A percentile compares a stretch with the other conserved stretches of the same genome.
Evolutionary conservation across 805 yeast genomes (phyloP).

Genomic region (Cyberlindnera saturnus): DNA sequence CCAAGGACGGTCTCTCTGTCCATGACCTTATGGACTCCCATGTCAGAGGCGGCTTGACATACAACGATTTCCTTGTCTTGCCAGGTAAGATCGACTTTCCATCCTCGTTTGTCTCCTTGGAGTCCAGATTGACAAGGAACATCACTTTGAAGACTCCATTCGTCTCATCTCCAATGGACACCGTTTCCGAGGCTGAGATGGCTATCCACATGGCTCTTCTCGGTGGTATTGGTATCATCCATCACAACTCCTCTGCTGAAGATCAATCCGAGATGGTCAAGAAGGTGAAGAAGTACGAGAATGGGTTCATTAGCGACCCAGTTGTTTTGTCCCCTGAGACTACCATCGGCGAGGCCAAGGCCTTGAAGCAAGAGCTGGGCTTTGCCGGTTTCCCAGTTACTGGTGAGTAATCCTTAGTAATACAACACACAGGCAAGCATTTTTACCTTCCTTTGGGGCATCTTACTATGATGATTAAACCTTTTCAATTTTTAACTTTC

Average conservation of each 20-base stretch:
- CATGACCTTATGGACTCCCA: slow-evolving; percentile 83
- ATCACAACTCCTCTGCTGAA: slow-evolving; percentile 93
- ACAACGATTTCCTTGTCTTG: slow-evolving; percentile 90
- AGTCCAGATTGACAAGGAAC: slow-evolving; percentile 84
- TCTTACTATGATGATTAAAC: slow-evolving; percentile 46
- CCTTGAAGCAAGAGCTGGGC: slow-evolving; percentile 66
- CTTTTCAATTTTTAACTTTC: slow-evolving; percentile 72
- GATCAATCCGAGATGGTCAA: slow-evolving; percentile 98
- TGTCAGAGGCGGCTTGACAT: slow-evolving; percentile 91
- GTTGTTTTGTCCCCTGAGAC: slow-evolving; percentile 71
- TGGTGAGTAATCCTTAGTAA: slow-evolving; percentile 61
- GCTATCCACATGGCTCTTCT: slow-evolving; percentile 97
- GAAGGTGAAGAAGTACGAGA: slow-evolving; percentile 94
- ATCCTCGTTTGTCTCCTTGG: slow-evolving; percentile 68
- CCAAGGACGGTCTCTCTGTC: slow-evolving; percentile 82
- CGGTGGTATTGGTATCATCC: slow-evolving; percentile 98
- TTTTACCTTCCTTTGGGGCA: neutral
- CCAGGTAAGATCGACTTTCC: slow-evolving; percentile 95
- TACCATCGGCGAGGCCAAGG: slow-evolving; percentile 78
- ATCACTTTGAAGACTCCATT: slow-evolving; percentile 91
- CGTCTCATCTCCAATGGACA: slow-evolving; percentile 98
- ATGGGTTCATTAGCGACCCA: slow-evolving; percentile 95
- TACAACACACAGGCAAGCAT: neutral
- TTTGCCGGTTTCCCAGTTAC: slow-evolving; percentile 99
- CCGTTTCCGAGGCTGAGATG: slow-evolving; percentile 96